Percentiles rank a stretch among this genome's conserved stretches.
Evolutionary conservation across 1,284 basidiomycete species (phyloP).

Genomic region (Cutaneotrichosporon cutaneum): DNA sequence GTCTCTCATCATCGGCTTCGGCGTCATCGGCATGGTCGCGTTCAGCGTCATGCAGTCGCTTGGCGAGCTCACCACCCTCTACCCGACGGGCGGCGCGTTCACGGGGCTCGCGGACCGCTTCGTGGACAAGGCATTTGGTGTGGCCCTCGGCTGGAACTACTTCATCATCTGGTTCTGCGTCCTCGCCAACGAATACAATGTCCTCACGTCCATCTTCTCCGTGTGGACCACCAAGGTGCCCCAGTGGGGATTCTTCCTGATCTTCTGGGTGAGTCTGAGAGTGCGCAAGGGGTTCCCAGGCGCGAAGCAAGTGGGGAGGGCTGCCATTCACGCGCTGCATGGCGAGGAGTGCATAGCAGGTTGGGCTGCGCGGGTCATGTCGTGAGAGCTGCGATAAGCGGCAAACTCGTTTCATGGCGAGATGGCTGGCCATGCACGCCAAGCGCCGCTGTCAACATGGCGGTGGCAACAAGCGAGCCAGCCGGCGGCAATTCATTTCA

Average conservation of each 20-base stretch:
- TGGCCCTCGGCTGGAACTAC: conserved; percentile 33
- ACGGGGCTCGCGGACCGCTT: conserved; percentile 31
- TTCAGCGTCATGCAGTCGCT: conserved; percentile 32
- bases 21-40: conserved; percentile 28
- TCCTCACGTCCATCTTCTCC: conserved; percentile 23
- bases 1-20: conserved; percentile 30
- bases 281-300: too few species aligned
- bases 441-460: neutral
- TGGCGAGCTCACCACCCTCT: conserved; percentile 32
- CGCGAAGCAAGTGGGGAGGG: too few species aligned
- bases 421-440: too few species aligned
- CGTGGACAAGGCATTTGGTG: conserved; percentile 29
- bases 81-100: conserved; percentile 29
- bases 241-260: conserved; percentile 28
- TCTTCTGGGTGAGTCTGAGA: conserved; percentile 27
- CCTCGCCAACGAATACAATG: conserved; percentile 39
- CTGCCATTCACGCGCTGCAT: too few species aligned
- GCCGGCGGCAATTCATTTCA: neutral
- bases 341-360: neutral
- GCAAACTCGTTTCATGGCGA: too few species aligned
- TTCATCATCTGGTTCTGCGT: conserved; percentile 33
- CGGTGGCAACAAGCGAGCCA: neutral
- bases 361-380: neutral
- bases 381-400: too few species aligned
- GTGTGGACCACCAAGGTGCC: conserved; percentile 27